These are phyloP conservation scores for Ascochyta rabiei DNA, from an alignment of 2,329 filamentous ascomycete species.

Conservation along the genomic window DNA sequence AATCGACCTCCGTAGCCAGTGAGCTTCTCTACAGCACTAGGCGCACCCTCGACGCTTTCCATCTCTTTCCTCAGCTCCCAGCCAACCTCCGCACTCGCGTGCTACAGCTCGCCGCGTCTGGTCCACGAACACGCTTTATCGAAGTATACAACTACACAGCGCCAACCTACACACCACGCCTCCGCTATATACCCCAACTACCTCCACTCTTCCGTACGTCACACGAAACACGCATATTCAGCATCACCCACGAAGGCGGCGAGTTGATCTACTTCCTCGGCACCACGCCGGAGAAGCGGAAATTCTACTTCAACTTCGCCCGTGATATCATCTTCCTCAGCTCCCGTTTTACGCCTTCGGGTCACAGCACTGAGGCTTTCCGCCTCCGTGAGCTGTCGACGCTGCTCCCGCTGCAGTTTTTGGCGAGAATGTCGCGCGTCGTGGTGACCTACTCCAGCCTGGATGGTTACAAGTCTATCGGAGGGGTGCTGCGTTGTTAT, in stretches of 20 bases:
- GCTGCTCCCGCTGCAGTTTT: not conserved
- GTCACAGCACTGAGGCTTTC: constrained; percentile 12
- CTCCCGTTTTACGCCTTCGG: constrained; percentile 12
- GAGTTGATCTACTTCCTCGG: constrained; percentile 9
- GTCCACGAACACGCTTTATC: constrained; percentile 20
- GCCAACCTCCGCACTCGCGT: not conserved
- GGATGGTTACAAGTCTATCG: not conserved
- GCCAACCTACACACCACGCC: not conserved
- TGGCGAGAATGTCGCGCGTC: not conserved
- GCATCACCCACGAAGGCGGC: constrained; percentile 15
- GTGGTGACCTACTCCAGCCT: not conserved
- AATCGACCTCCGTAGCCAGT: no score
- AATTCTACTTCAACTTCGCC: constrained; percentile 20
- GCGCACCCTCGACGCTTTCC: not conserved
- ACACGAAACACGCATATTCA: constrained; percentile 13
- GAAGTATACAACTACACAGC: constrained; percentile 19
- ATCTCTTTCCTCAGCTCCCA: not conserved
- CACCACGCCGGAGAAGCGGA: not conserved
- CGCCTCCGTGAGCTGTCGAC: constrained; percentile 9
- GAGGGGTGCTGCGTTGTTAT: constrained; percentile 21
- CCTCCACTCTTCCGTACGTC: constrained; percentile 16
- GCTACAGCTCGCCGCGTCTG: not conserved
- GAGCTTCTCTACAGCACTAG: not conserved
- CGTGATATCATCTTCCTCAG: constrained; percentile 20
- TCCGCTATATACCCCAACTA: constrained; percentile 21